phyloP scores from a whole-genome alignment of 2,329 filamentous ascomycete species.

The Colletotrichum sp. region DNA sequence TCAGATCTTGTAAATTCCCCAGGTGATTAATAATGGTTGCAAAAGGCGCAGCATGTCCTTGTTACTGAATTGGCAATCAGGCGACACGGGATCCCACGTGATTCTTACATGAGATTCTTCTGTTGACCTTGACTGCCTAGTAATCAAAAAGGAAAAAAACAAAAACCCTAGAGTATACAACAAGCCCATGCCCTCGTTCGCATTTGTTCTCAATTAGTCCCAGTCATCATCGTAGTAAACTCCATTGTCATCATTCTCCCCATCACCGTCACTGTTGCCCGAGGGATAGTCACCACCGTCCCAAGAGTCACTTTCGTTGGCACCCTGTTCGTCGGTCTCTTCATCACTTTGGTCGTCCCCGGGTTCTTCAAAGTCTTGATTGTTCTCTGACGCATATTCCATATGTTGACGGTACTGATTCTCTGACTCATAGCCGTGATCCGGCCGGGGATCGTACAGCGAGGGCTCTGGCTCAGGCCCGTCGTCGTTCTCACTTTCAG shows the following conservation, averaged over 20 bases:
- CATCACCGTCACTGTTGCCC: not conserved
- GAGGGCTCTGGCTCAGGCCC: too few species aligned
- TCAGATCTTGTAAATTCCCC: too few species aligned
- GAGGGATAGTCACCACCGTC: not conserved
- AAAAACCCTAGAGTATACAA: not conserved
- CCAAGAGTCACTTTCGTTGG: too few species aligned
- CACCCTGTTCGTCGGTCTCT: not conserved
- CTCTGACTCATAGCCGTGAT: not conserved
- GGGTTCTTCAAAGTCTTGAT: rapidly evolving
- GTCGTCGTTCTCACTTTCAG: not conserved
- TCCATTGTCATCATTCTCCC: not conserved
- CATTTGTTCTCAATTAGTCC: not conserved
- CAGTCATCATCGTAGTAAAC: not conserved
- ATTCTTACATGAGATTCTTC: too few species aligned
- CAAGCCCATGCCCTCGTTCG: not conserved
- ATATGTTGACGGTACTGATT: not conserved
- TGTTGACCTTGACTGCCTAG: too few species aligned
- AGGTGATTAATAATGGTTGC: too few species aligned
- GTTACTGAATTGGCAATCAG: too few species aligned
- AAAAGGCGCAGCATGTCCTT: too few species aligned
- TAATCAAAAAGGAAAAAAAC: too few species aligned
- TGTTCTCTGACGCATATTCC: not conserved
- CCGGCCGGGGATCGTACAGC: not conserved
- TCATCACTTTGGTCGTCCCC: not conserved
- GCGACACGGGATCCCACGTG: too few species aligned